These are phyloP conservation scores for Globisporangium abappressorium DNA, from an alignment of 352 stramenopile genomes.

Conservation along the genomic window DNA sequence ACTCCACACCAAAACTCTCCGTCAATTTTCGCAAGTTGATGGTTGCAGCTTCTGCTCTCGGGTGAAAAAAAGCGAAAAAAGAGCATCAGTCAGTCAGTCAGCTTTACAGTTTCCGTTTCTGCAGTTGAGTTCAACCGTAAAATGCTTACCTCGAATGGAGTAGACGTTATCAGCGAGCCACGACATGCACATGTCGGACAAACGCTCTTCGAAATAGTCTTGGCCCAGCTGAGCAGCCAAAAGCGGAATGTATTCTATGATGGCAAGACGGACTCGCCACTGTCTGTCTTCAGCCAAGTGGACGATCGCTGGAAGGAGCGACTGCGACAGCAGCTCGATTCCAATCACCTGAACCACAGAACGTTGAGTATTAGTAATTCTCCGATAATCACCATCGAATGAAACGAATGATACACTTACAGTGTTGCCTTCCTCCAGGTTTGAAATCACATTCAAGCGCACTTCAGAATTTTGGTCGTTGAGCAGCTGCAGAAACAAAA, in stretches of 20 bases:
- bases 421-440: constrained; percentile 94
- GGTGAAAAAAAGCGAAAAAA: not conserved
- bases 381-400: not conserved
- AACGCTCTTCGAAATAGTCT: constrained; percentile 95
- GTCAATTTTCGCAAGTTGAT: constrained; percentile 95
- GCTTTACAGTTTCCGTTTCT: not conserved
- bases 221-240: constrained; percentile 94
- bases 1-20: constrained; percentile 95
- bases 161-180: constrained; percentile 98
- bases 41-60: constrained; percentile 85
- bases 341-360: constrained; percentile 88
- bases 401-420: constrained; percentile 29
- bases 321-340: constrained; percentile 95
- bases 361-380: not conserved
- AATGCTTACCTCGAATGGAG: constrained; percentile 86
- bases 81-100: not conserved
- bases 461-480: constrained; percentile 97
- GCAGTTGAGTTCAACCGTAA: not conserved
- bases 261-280: constrained; percentile 97
- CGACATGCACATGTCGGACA: constrained; percentile 94
- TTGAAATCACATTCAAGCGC: constrained; percentile 98
- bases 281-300: constrained; percentile 98
- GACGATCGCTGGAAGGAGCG: constrained; percentile 96
- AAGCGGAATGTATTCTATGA: constrained; percentile 98
- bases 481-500: constrained; percentile 66